phyloP scores from a whole-genome alignment of 163 green algal genomes.

The Scenedesmus sp. region DNA sequence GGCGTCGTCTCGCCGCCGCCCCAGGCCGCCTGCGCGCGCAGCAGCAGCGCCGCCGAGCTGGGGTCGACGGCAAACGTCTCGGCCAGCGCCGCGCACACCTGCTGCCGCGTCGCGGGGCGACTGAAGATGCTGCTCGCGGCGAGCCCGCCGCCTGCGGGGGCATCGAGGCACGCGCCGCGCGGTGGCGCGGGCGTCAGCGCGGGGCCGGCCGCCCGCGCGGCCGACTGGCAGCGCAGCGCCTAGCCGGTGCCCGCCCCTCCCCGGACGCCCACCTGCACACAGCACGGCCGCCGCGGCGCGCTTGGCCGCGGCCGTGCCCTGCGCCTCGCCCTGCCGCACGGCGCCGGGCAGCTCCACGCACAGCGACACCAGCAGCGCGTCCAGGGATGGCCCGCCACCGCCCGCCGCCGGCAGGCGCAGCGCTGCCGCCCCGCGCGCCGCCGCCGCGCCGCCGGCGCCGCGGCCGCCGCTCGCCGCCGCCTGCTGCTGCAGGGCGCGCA shows the following conservation, averaged over 20 bases:
- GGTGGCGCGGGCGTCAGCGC: too few relatives aligned
- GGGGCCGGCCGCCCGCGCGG: too few relatives aligned
- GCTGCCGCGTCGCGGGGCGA: not conserved
- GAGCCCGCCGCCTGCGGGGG: too few relatives aligned
- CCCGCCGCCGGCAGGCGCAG: not conserved
- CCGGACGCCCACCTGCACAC: constrained; percentile 32
- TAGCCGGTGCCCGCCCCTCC: too few relatives aligned
- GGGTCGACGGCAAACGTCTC: constrained; percentile 66
- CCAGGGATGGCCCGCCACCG: not conserved
- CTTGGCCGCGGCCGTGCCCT: constrained; percentile 42
- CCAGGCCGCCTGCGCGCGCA: constrained; percentile 47
- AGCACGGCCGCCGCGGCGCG: constrained; percentile 48
- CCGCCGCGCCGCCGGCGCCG: too few relatives aligned
- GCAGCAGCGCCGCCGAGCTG: constrained; percentile 58
- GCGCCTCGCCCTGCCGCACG: constrained; percentile 32
- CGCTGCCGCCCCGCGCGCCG: not conserved
- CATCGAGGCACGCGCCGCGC: too few relatives aligned
- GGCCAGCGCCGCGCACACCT: constrained; percentile 37
- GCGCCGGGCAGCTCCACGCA: constrained; percentile 22
- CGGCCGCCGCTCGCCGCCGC: not conserved
- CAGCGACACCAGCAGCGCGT: not conserved
- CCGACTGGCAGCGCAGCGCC: too few relatives aligned
- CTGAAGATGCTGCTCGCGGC: not conserved
- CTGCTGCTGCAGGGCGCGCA: constrained; percentile 20
- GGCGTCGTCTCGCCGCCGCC: not conserved